Evolutionary conservation across 805 yeast species (phyloP), one percentile per base, ranked within the genome.

Genomic region (Wickerhamiella shivajii): DNA sequence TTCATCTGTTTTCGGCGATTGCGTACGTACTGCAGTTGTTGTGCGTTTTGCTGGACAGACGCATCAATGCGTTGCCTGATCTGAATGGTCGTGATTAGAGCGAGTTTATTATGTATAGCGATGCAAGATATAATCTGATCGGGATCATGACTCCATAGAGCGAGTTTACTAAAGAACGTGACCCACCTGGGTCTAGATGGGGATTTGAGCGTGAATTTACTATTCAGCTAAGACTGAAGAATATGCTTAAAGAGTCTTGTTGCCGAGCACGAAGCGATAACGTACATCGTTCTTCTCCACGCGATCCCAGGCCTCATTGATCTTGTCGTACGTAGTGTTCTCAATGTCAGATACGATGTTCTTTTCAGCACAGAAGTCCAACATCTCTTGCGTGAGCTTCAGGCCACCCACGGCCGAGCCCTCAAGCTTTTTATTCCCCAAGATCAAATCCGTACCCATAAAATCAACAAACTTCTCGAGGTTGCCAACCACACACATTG

Each of bases 261-360:
- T 15, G 33, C 41, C 46, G 19, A 43, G 29, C 14, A 43, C 43
- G 36, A 38, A 44, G 8, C 50, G 39, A 40, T 18, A 33, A 15
- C 19, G 21, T 19, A 36, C 35, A 11, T 39, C 45, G 21, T 44
- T 40, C 20, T 33, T 27, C 3, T 16, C 25, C 11, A 44, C 17
- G 5, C 36, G 37, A 23, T 34, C 31, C 33, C 30, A 43, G 17
- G 49, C 45, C 29, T 37, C 31, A 31, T 39, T 35, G 24, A 43
- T 30, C 28, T 43, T 6, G 19, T 31, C 31, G 57, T 74, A 62
- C 19, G 70, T 69, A 33, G 75, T 56, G 19, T 61, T 59, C 54
- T 75, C 80, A 37, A 68, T 62, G 76, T 78, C 73, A n/a, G 81
- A 73, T 36, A 59, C 60, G 45, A 77, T 59, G 24, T 62, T 55